phyloP scores from a whole-genome alignment of 2,329 filamentous ascomycete genomes.

The Periconia sp. region DNA sequence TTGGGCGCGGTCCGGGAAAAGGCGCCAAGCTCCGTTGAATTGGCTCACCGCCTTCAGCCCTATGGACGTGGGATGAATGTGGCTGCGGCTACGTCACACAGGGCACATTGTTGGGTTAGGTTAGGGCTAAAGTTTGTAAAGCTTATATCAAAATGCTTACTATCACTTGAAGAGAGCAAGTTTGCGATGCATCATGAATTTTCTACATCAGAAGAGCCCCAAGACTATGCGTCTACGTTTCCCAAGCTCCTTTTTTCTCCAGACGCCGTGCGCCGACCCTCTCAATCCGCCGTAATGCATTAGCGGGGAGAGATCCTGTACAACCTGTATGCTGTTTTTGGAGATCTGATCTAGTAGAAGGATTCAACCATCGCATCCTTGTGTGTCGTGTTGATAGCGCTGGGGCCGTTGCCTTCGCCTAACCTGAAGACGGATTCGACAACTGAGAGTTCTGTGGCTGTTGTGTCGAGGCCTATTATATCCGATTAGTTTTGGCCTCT shows the following conservation, averaged over 20 bases:
- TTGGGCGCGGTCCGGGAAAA: too few relatives aligned
- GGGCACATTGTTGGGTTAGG: too few relatives aligned
- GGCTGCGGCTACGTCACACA: constrained; percentile 9
- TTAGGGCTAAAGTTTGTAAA: too few relatives aligned
- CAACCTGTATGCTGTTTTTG: background rate
- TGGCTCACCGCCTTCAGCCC: constrained; percentile 40
- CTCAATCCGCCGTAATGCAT: constrained; percentile 7
- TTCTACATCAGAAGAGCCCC: constrained; percentile 29
- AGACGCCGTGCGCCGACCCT: constrained; percentile 27
- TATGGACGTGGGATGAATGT: constrained; percentile 13
- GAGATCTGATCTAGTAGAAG: constrained; percentile 75
- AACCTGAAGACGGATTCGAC: constrained; percentile 95
- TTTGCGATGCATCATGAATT: constrained; percentile 28
- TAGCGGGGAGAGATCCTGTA: constrained; percentile 8
- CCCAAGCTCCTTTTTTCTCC: constrained; percentile 21
- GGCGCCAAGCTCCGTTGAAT: constrained; percentile 25
- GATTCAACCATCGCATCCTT: constrained; percentile 99
- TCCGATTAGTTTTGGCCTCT: too few relatives aligned
- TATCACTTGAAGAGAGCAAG: background rate
- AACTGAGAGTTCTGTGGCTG: constrained; percentile 95
- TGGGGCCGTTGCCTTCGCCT: constrained; percentile 80
- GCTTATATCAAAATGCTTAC: too few relatives aligned
- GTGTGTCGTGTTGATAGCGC: constrained; percentile 79
- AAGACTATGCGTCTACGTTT: constrained; percentile 10
- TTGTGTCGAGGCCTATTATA: constrained; percentile 78